Conservation (phyloP, 2,329 filamentous ascomycete genomes). For the Salinomyces thailandicus region DNA sequence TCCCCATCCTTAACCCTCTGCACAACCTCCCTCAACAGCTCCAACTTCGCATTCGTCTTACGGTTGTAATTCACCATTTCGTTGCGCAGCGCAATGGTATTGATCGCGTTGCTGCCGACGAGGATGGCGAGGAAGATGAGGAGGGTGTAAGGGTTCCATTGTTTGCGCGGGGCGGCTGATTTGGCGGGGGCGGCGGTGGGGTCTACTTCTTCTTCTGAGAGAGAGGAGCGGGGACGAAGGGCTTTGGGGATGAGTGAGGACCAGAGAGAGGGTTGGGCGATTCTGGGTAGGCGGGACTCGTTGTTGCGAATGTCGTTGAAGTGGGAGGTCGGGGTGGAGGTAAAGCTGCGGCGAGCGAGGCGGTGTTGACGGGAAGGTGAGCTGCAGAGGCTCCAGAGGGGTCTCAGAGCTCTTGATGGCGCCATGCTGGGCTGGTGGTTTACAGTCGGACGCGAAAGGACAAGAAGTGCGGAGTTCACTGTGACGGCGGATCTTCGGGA, state of each 20-base stretch:
- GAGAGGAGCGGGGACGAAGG: constrained; percentile 16
- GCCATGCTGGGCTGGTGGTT: constrained; percentile 8
- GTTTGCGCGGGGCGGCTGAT: constrained; percentile 18
- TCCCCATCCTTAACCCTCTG: constrained; percentile 60
- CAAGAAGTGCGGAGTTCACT: too few species aligned
- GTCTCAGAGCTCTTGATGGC: constrained; percentile 6
- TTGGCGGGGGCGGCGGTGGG: constrained; percentile 5
- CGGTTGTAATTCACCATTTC: constrained; percentile 63
- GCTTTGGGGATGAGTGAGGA: constrained; percentile 26
- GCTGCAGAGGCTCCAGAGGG: constrained; percentile 6
- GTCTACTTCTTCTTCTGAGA: constrained; percentile 11
- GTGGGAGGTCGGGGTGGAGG: constrained; percentile 4
- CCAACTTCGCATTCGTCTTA: constrained; percentile 69
- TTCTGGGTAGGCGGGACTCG: constrained; percentile 21
- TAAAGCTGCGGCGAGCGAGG: neutral
- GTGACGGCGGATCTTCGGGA: too few species aligned
- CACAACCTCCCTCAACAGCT: constrained; percentile 62
- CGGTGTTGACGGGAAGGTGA: constrained; percentile 4
- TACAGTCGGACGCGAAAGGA: too few species aligned
- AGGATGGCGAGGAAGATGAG: constrained; percentile 61
- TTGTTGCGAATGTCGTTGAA: constrained; percentile 7
- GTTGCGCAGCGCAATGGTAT: constrained; percentile 72
- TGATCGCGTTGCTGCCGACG: constrained; percentile 91
- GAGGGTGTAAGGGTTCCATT: constrained; percentile 49
- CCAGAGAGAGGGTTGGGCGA: constrained; percentile 28